phyloP scores from a whole-genome alignment of 1,139 yeast genomes.

The Scheffersomyces illinoinensis region DNA sequence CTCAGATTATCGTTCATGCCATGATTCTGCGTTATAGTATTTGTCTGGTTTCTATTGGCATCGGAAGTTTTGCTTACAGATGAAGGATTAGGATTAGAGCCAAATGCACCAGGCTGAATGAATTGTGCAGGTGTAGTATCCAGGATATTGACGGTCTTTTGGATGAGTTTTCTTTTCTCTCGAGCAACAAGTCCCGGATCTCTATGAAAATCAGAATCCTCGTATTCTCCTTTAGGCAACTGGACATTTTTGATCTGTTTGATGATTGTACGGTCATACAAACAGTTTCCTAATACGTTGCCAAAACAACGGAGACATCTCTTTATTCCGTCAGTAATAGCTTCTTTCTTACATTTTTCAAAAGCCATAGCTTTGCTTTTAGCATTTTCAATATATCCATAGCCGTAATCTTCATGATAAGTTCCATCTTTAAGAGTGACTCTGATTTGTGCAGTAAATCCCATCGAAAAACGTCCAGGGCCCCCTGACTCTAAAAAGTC shows the following conservation, averaged over 20 bases:
- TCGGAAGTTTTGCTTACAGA: not conserved
- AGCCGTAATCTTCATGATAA: conserved; percentile 78
- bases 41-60: not conserved
- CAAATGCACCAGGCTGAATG: not conserved
- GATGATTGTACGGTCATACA: conserved; percentile 68
- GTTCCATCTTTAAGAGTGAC: conserved; percentile 75
- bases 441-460: conserved; percentile 69
- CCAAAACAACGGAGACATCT: conserved; percentile 79
- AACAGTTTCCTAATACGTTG: conserved; percentile 76
- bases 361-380: conserved; percentile 71
- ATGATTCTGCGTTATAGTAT: not conserved
- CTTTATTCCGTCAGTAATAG: conserved; percentile 78
- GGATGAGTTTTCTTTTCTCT: conserved; percentile 20
- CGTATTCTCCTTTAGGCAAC: conserved; percentile 55
- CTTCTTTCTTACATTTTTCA: conserved; percentile 80
- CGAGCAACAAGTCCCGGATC: conserved; percentile 37
- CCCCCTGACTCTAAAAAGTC: conserved; percentile 69
- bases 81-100: not conserved
- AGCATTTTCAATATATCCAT: conserved; percentile 76
- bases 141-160: conserved; percentile 11
- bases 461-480: conserved; percentile 56
- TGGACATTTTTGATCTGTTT: conserved; percentile 56
- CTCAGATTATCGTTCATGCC: not conserved
- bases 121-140: conserved; percentile 5
- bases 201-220: conserved; percentile 43